These are phyloP conservation scores for Naumovozyma dairenensis DNA, from an alignment of 805 yeast species.

Conservation along the genomic window DNA sequence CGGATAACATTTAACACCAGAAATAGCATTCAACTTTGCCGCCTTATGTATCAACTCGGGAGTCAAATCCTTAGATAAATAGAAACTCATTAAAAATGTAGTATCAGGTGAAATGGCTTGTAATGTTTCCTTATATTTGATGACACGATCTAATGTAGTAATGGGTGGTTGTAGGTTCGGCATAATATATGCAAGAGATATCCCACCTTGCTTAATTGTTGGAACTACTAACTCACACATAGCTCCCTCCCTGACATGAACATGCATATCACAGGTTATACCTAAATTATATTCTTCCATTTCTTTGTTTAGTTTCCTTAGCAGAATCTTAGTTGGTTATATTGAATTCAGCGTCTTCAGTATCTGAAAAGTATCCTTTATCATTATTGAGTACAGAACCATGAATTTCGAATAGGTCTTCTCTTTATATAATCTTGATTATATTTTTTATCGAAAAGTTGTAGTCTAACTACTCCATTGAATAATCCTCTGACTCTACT, in stretches of 20 bases:
- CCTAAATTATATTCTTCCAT: slow-evolving; percentile 41
- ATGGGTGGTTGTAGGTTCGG: slow-evolving; percentile 93
- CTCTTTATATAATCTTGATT: background rate
- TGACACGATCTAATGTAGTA: slow-evolving; percentile 62
- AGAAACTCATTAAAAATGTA: slow-evolving; percentile 85
- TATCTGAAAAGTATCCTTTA: too few species aligned
- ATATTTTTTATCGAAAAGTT: background rate
- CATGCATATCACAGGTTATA: slow-evolving; percentile 84
- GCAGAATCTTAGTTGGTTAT: too few species aligned
- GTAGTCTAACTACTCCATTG: background rate
- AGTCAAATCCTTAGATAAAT: slow-evolving; percentile 66
- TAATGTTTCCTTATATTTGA: slow-evolving; percentile 55
- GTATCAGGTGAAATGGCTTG: slow-evolving; percentile 67
- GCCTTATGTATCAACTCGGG: slow-evolving; percentile 81
- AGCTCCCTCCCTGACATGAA: slow-evolving; percentile 85
- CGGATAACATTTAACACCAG: slow-evolving; percentile 94
- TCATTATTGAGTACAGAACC: too few species aligned
- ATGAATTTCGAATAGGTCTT: too few species aligned
- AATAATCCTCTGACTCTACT: too few species aligned
- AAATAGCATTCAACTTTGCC: slow-evolving; percentile 53
- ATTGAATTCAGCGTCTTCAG: too few species aligned
- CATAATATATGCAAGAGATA: slow-evolving; percentile 88
- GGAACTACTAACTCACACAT: slow-evolving; percentile 93
- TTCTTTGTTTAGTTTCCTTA: too few species aligned
- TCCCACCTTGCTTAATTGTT: slow-evolving; percentile 81